Percentiles rank a stretch among this genome's conserved stretches.
Conservation (phyloP, 805 yeast species). For the Saccharomycopsis olivae region DNA sequence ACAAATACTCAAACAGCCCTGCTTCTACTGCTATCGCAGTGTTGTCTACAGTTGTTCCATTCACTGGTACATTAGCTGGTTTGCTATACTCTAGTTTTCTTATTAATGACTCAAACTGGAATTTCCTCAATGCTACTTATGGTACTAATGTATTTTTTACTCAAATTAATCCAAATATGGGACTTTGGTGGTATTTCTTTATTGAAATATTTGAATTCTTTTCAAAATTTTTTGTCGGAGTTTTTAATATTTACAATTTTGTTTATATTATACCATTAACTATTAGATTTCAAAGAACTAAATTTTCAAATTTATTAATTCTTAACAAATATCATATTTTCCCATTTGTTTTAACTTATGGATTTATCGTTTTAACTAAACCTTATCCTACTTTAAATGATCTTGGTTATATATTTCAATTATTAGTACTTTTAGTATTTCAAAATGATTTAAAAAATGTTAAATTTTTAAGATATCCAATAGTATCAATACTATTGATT, state of each 20-base stretch:
- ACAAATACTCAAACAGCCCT: background rate
- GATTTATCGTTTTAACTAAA: slow-evolving; percentile 54
- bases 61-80: slow-evolving; percentile 21
- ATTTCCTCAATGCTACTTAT: slow-evolving; percentile 44
- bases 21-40: slow-evolving; percentile 3
- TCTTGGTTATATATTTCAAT: slow-evolving; percentile 42
- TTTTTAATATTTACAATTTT: slow-evolving; percentile 67
- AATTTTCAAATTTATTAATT: slow-evolving; percentile 11
- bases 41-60: slow-evolving; percentile 24
- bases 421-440: slow-evolving; percentile 33
- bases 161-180: slow-evolving; percentile 81
- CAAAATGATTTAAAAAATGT: slow-evolving; percentile 31
- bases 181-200: slow-evolving; percentile 98
- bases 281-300: slow-evolving; percentile 38
- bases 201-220: slow-evolving; percentile 91
- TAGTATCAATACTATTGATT: slow-evolving; percentile 42
- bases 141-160: slow-evolving; percentile 47
- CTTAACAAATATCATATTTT: slow-evolving; percentile 43
- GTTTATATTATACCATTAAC: slow-evolving; percentile 67
- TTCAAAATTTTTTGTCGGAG: slow-evolving; percentile 69
- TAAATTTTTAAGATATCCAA: slow-evolving; percentile 35
- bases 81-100: slow-evolving; percentile 31
- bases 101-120: slow-evolving; percentile 29
- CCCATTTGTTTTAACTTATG: slow-evolving; percentile 38
- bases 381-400: slow-evolving; percentile 85